These are phyloP conservation scores for Hypoxylon cercidicola DNA, from an alignment of 495 filamentous ascomycete genomes.

Conservation along the genomic window DNA sequence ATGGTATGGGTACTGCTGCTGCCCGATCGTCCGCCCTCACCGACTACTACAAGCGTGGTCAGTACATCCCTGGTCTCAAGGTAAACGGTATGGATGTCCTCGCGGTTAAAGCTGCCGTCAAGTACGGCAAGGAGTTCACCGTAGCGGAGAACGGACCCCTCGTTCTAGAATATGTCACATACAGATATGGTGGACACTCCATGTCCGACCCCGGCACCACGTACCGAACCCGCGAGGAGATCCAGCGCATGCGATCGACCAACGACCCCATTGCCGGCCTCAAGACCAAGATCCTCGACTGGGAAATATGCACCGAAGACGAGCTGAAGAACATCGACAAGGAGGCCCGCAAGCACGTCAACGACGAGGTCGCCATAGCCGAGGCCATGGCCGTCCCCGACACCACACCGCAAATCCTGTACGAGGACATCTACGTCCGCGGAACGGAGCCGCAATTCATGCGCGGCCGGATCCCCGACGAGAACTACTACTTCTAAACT, in stretches of 20 bases:
- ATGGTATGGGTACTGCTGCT: constrained; percentile 98
- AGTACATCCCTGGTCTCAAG: constrained; percentile 99
- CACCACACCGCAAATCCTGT: constrained; percentile 78
- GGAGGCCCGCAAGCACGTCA: constrained; percentile 82
- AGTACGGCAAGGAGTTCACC: constrained; percentile 90
- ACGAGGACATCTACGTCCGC: constrained; percentile 95
- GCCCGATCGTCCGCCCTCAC: constrained; percentile 92
- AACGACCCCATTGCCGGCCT: constrained; percentile 98
- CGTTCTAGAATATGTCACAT: constrained; percentile 98
- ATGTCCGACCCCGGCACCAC: constrained; percentile 99
- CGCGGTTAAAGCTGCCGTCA: constrained; percentile 93
- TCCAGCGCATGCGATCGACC: constrained; percentile 98
- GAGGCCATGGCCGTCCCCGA: constrained; percentile 88
- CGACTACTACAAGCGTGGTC: constrained; percentile 99
- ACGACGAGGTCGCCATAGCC: constrained; percentile 88
- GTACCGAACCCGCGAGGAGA: constrained; percentile 98
- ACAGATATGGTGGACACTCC: constrained; percentile 98
- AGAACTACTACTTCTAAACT: constrained; percentile 85
- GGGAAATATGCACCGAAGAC: constrained; percentile 91
- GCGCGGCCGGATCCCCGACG: constrained; percentile 88
- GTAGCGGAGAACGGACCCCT: constrained; percentile 85
- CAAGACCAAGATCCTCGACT: constrained; percentile 97
- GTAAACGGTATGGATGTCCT: constrained; percentile 99
- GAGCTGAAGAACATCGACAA: constrained; percentile 97
- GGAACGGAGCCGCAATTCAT: constrained; percentile 91